Evolutionary conservation across 306 rosid species (phyloP), one percentile per base, ranked within the genome.

Genomic region (Luffa aegyptiaca): DNA sequence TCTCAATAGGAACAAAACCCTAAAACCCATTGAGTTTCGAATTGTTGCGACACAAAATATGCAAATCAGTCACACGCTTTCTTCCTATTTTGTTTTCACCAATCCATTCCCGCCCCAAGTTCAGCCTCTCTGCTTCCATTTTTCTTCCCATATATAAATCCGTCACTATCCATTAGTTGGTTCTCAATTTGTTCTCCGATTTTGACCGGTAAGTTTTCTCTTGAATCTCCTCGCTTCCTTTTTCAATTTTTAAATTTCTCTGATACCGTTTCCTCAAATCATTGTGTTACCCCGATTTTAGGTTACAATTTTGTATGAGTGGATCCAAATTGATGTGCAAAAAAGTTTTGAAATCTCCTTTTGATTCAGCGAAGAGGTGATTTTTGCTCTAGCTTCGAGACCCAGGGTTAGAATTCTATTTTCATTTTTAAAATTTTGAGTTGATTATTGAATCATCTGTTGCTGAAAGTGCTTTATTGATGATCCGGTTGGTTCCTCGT

Each of bases 161-260:
- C 44, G 35, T 75, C 64, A 35, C 49, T 51, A 52, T 75, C 64
- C 35, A 17, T 33, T 10, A 9, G 49, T 53, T 52, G 44, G 49
- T 75, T 75, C 78, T 51, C 79, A 52, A 53, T 75, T 33, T 35
- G 49, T 35, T 53, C 79, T 52, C 64, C 46, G 35, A 35, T 14
- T 75, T 75, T 52, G 79, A 75, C 64, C 79, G 18, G 79, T 75
- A 75, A 75, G 49, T 48, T 36, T 35, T 12, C 79, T 35, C 33
- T 35, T 39, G 6, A 52, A 52, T 53, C 79, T 75, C 48, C 49
- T 18, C 33, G 52, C 16, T 69, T 69, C 44, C 13, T 5, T 69
- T 69, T 42, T 65, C 10, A 14, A 8, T 9, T 53, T 17, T 8
- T 39, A 7, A 17, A 9, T 26, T 75, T 51, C 21, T 75, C 45